Conservation (phyloP, 768 basidiomycete species). For the Tephrocybe sp. region DNA sequence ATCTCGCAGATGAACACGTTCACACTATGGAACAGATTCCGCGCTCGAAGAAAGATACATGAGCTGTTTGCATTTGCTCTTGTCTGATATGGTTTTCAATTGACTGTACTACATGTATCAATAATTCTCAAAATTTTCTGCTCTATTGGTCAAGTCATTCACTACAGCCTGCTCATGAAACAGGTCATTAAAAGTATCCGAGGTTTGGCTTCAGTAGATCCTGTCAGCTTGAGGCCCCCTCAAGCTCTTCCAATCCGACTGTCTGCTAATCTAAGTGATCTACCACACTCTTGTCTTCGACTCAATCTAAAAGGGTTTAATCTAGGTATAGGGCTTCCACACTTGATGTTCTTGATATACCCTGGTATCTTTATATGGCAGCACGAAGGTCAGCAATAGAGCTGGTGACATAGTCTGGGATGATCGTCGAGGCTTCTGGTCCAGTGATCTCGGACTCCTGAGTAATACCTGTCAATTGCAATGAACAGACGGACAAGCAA, state of each 20-base stretch:
- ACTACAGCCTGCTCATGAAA: too few species aligned
- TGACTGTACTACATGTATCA: slow-evolving; percentile 1
- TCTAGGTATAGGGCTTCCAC: too few species aligned
- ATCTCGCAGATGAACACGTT: slow-evolving; percentile 39
- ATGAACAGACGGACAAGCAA: background rate
- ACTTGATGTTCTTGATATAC: too few species aligned
- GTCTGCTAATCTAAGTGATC: too few species aligned
- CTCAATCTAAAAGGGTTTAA: too few species aligned
- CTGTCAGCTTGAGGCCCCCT: too few species aligned
- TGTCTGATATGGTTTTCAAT: background rate
- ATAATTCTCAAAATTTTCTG: too few species aligned
- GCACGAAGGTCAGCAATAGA: slow-evolving; percentile 79
- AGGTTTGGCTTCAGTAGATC: too few species aligned
- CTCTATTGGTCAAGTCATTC: too few species aligned
- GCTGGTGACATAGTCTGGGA: slow-evolving; percentile 79
- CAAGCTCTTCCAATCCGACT: too few species aligned
- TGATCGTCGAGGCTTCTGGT: slow-evolving; percentile 61
- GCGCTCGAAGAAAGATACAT: slow-evolving; percentile 15
- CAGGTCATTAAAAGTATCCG: too few species aligned
- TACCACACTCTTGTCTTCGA: too few species aligned
- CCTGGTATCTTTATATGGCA: slow-evolving; percentile 20
- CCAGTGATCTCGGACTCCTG: slow-evolving; percentile 70
- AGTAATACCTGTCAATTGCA: slow-evolving; percentile 63
- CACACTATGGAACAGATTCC: slow-evolving; percentile 17
- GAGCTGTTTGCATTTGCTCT: background rate